A percentile compares a stretch with the other conserved stretches of the same genome.
These are phyloP conservation scores for Thelonectria rubi DNA, from an alignment of 2,329 filamentous ascomycete genomes.

Conservation along the genomic window DNA sequence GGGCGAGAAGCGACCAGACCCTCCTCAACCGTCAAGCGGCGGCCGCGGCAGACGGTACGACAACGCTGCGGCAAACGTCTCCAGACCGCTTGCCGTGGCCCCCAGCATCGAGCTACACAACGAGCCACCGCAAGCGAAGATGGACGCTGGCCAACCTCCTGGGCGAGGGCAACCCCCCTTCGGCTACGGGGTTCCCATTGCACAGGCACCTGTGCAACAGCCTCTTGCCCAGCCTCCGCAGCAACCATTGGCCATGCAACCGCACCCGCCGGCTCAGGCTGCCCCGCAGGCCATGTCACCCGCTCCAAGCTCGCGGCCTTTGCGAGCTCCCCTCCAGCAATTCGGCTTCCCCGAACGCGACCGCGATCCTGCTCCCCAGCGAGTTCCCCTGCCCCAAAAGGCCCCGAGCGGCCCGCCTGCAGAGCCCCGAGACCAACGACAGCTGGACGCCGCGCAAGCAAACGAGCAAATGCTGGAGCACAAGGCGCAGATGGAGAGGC, in stretches of 20 bases:
- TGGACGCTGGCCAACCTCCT: slow-evolving; percentile 50
- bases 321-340: slow-evolving; percentile 53
- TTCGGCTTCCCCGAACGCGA: slow-evolving; percentile 57
- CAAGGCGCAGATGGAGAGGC: slow-evolving; percentile 44
- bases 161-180: slow-evolving; percentile 51
- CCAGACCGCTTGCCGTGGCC: slow-evolving; percentile 58
- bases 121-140: slow-evolving; percentile 57
- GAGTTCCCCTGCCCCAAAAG: slow-evolving; percentile 54
- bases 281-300: slow-evolving; percentile 59
- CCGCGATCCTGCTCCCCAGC: slow-evolving; percentile 47
- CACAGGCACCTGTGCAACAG: slow-evolving; percentile 51
- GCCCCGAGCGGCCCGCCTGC: slow-evolving; percentile 42
- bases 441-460: slow-evolving; percentile 48
- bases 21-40: slow-evolving; percentile 63
- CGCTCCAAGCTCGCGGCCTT: slow-evolving; percentile 45
- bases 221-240: slow-evolving; percentile 41
- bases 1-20: slow-evolving; percentile 68
- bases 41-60: slow-evolving; percentile 62
- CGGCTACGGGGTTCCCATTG: slow-evolving; percentile 58
- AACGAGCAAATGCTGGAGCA: slow-evolving; percentile 47
- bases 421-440: slow-evolving; percentile 49
- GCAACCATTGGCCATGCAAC: slow-evolving; percentile 45
- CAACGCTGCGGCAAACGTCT: slow-evolving; percentile 46
- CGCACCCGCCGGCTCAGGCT: slow-evolving; percentile 51
- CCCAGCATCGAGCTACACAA: slow-evolving; percentile 54